Conservation (phyloP, 345 rosid species). For the Turritis glabra region DNA sequence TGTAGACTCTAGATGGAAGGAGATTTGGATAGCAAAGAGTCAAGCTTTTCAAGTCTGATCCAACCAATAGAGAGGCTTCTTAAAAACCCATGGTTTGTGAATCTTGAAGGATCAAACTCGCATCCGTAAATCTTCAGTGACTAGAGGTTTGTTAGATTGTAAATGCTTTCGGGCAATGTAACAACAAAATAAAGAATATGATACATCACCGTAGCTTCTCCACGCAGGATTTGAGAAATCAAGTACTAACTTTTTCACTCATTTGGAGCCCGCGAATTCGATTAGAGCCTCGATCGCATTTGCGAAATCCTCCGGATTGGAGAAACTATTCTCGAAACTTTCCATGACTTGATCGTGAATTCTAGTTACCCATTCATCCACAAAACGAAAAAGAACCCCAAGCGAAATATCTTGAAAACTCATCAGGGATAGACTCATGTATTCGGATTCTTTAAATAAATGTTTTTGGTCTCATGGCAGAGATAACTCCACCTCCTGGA, state of each 20-base stretch:
- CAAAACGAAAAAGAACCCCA: conserved; percentile 12
- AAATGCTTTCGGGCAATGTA: conserved; percentile 37
- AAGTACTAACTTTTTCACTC: conserved; percentile 32
- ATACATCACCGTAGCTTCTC: background rate
- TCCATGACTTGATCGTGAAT: background rate
- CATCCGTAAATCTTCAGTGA: conserved; percentile 41
- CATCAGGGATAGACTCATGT: conserved; percentile 12
- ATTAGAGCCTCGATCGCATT: conserved; percentile 8
- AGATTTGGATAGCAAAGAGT: conserved; percentile 15
- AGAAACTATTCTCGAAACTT: conserved; percentile 28
- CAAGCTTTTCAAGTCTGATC: conserved; percentile 30
- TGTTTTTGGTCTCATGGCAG: conserved; percentile 17
- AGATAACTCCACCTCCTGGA: conserved; percentile 38
- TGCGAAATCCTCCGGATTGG: conserved; percentile 26
- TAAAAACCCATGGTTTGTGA: conserved; percentile 20
- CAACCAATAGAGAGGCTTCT: conserved; percentile 44
- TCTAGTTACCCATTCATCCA: background rate
- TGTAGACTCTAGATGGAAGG: conserved; percentile 42
- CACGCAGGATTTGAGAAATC: conserved; percentile 47
- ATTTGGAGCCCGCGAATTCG: conserved; percentile 18
- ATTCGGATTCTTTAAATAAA: conserved; percentile 29
- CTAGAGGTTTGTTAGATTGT: conserved; percentile 20
- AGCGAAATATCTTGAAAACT: background rate
- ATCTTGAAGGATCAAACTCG: background rate
- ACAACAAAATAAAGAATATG: background rate